phyloP scores from a whole-genome alignment of 2,329 filamentous ascomycete genomes.

The Venturia nashicola region DNA sequence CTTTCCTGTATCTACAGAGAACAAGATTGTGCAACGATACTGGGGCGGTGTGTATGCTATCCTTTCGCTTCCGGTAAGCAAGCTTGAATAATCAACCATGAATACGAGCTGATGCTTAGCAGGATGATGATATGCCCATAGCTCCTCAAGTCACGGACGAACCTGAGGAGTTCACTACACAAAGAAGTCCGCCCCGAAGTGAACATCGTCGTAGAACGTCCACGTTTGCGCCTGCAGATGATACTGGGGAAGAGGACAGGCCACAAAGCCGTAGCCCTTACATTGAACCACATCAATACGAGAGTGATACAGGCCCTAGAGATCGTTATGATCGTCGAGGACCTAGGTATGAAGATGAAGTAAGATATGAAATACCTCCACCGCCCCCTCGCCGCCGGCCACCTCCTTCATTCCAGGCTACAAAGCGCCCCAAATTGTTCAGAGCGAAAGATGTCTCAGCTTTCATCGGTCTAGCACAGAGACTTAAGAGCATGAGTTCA shows the following conservation, averaged over 20 bases:
- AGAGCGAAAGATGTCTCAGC: background rate
- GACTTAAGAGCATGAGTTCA: background rate
- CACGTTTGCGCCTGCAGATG: background rate
- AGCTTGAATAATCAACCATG: background rate
- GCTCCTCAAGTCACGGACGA: background rate
- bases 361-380: background rate
- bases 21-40: slow-evolving; percentile 7
- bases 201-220: background rate
- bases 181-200: background rate
- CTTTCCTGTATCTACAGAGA: slow-evolving; percentile 6
- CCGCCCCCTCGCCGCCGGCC: background rate
- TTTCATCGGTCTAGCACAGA: background rate
- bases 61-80: background rate
- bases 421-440: background rate
- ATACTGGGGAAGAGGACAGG: background rate
- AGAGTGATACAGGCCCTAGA: background rate
- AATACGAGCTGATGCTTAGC: background rate
- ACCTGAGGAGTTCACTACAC: background rate
- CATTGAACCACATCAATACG: background rate
- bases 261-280: background rate
- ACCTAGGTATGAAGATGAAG: too few species aligned
- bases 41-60: slow-evolving; percentile 10
- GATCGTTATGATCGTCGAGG: background rate
- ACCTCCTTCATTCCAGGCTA: background rate
- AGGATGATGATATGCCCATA: background rate